These are phyloP conservation scores for Sanghuangporus sanghuang DNA, from an alignment of 1,284 basidiomycete species.

Conservation along the genomic window DNA sequence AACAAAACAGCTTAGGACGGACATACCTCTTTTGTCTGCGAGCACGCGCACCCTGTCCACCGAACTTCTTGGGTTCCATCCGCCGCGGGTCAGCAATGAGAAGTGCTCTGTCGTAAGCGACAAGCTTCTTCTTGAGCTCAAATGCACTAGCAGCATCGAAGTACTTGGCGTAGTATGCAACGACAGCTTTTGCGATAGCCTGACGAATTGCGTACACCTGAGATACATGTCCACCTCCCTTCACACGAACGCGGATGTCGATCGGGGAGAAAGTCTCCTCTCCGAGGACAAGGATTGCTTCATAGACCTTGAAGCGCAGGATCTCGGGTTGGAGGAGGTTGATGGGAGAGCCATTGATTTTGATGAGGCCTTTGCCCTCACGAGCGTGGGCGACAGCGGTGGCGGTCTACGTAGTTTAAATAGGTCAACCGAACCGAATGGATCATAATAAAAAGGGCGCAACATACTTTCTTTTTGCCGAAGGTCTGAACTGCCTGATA, in stretches of 20 bases:
- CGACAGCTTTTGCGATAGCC: slow-evolving; percentile 96
- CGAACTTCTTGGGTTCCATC: slow-evolving; percentile 99
- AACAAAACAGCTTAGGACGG: background rate
- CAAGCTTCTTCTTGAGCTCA: slow-evolving; percentile 94
- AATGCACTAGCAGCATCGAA: slow-evolving; percentile 96
- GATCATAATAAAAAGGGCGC: background rate
- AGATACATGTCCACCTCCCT: slow-evolving; percentile 99
- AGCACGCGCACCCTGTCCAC: slow-evolving; percentile 93
- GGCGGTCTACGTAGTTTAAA: slow-evolving; percentile 64
- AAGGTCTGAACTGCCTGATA: slow-evolving; percentile 92
- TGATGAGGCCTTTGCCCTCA: slow-evolving; percentile 96
- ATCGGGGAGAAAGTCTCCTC: slow-evolving; percentile 81
- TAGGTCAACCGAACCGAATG: background rate
- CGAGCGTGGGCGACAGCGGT: slow-evolving; percentile 95
- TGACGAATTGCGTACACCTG: slow-evolving; percentile 99
- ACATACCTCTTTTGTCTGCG: slow-evolving; percentile 90
- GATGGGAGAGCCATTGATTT: slow-evolving; percentile 97
- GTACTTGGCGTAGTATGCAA: slow-evolving; percentile 99
- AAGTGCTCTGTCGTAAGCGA: slow-evolving; percentile 91
- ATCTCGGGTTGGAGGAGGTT: slow-evolving; percentile 92
- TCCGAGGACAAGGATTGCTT: slow-evolving; percentile 87
- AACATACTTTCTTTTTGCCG: slow-evolving; percentile 93
- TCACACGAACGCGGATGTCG: slow-evolving; percentile 97
- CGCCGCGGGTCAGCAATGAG: slow-evolving; percentile 98
- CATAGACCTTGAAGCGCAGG: slow-evolving; percentile 98